Evolutionary conservation across 2,329 filamentous ascomycete species (phyloP), one percentile per base, ranked within the genome.

Genomic region (Diaporthe destruens): DNA sequence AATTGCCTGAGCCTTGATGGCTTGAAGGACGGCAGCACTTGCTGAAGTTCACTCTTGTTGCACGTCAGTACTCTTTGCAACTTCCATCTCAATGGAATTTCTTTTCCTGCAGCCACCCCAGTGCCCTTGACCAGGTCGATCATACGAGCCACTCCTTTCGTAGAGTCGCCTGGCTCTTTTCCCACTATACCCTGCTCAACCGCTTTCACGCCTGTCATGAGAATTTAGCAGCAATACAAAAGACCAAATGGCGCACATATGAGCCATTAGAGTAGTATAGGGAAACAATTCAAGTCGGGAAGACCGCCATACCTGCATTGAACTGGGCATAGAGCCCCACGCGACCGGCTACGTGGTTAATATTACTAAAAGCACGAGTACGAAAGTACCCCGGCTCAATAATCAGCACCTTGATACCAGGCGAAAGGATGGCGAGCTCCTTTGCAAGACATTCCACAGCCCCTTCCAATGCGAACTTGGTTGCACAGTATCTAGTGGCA

Each of bases 111-210:
- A 1, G 75, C 80, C n/a, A 79, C 69, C 0, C 80, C 80, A 4
- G 85, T 86, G 18, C 88, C 83, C 16, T 86, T 81, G 0, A 86
- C 87, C 20, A 90, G 76, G 68, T 90, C 85, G 75, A 89, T 88
- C 80, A 89, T 88, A 0, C 83, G 83, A 29, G 83, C 80, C 1
- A 85, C 86, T 3, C 82, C 87, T 76, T 89, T 87, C 0, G 75
- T 74, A 3, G 87, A 84, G 72, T 90, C 87, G 3, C 87, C 87
- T 1, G 84, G 82, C 66, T 88, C 84, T 68, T 86, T 80, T 9
- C 71, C 67, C 11, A 71, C 25, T 25, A 71, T 11, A 11, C 63
- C 67, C 12, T 76, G 73, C 36, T 79, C 77, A 3, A 67, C 71
- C 5, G 76, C 71, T 14, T 75, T 57, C 2, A 70, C 69, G 0